Evolutionary conservation across 192 early-diverging fungal species (phyloP).

Genomic region (Entomortierella chlamydospora): DNA sequence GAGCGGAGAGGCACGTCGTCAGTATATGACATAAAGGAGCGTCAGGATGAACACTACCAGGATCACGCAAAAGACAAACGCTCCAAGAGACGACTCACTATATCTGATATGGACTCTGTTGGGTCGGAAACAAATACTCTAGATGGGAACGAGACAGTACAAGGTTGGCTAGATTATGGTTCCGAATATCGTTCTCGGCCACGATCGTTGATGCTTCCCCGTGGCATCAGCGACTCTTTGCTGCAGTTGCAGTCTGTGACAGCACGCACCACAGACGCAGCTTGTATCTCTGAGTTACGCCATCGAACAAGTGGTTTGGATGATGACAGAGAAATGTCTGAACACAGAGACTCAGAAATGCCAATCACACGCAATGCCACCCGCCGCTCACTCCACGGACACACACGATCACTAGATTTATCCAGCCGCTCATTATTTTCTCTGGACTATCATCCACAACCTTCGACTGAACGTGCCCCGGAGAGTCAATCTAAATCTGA

Average conservation of each 20-base stretch:
- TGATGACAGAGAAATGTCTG: not conserved
- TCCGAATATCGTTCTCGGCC: slow-evolving; percentile 6
- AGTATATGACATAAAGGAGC: not conserved
- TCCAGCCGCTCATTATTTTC: not conserved
- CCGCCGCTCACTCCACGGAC: slow-evolving; percentile 10
- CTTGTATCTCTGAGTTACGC: not conserved
- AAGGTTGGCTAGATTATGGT: not conserved
- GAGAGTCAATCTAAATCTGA: too few relatives aligned
- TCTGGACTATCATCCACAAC: not conserved
- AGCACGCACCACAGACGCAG: not conserved
- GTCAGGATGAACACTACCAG: slow-evolving; percentile 1
- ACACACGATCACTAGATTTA: slow-evolving; percentile 34
- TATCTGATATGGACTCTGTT: slow-evolving; percentile 9
- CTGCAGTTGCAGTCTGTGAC: not conserved
- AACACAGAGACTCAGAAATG: not conserved
- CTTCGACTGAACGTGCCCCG: too few relatives aligned
- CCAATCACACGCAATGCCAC: not conserved
- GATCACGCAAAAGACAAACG: not conserved
- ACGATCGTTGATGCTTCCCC: slow-evolving; percentile 8
- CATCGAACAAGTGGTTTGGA: not conserved
- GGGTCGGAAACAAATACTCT: not conserved
- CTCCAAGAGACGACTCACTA: slow-evolving; percentile 24
- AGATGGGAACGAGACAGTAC: not conserved
- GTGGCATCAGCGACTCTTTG: not conserved
- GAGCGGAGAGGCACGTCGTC: not conserved